A percentile compares a stretch with the other conserved stretches of the same genome.
Evolutionary conservation across 2,329 filamentous ascomycete genomes (phyloP).

Genomic region (Albophoma yamanashiensis): DNA sequence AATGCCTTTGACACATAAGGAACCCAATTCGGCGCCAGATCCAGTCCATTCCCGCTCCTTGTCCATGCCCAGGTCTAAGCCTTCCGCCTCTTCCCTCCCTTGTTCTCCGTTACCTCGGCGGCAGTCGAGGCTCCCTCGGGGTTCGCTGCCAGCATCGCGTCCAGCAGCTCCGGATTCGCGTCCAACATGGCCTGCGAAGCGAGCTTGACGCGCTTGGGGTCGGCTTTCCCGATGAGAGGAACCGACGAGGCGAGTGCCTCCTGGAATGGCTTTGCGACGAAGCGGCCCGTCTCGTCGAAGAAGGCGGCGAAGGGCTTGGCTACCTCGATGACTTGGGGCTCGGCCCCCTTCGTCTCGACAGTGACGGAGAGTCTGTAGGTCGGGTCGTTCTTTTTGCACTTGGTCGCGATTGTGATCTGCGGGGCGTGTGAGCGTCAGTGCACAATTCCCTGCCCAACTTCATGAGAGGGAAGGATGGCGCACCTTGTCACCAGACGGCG

Average conservation of each 20-base stretch:
- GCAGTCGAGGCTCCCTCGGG: conserved; percentile 16
- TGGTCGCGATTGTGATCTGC: conserved; percentile 63
- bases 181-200: conserved; percentile 25
- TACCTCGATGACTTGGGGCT: conserved; percentile 39
- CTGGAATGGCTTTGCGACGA: conserved; percentile 69
- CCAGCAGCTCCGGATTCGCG: conserved; percentile 35
- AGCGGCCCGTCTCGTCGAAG: conserved; percentile 65
- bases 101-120: conserved; percentile 24
- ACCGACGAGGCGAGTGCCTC: conserved; percentile 62
- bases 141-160: conserved; percentile 31
- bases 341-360: conserved; percentile 29
- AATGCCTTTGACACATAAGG: neutral
- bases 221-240: conserved; percentile 52
- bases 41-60: no score
- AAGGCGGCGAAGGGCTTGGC: conserved; percentile 59
- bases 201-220: conserved; percentile 44
- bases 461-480: conserved; percentile 6
- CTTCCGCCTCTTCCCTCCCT: conserved; percentile 36
- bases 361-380: conserved; percentile 67
- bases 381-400: conserved; percentile 68
- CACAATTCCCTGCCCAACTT: neutral
- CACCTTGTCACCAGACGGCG: conserved; percentile 57
- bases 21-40: no score
- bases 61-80: conserved; percentile 13
- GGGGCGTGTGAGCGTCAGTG: neutral